Base-by-base conservation (phyloP, 2,329 filamentous ascomycete genomes). In the Xylaria multiplex region DNA sequence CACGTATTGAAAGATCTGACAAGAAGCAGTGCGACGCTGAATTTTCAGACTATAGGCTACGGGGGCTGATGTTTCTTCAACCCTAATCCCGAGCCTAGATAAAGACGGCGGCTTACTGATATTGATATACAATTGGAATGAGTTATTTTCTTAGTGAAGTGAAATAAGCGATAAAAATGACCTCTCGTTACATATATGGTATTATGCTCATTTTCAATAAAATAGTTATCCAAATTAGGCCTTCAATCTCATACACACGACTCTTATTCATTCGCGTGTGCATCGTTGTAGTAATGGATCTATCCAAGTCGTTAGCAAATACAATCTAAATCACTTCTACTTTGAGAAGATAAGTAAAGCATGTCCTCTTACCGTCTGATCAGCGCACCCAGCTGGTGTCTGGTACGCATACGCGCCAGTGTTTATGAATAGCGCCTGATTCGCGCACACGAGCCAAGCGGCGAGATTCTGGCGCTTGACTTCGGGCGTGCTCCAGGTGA, bases 391-490 rank as follows among this genome's bases (percentile, higher is more conserved):
- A 5, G 77, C 75, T 0, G 86, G 86, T 24, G 86, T 89, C 75
- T 84, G 78, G 71, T 88, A 88, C 42, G 77, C 77, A 72, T 88
- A 89, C 13, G 84, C 84, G 0, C 87, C 86, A 62, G 87, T 80
- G 71, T 89, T 89, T 70, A 88, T 81, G 70, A 84, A 88, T 66
- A 88, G 70, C 43, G 72, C 74, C 78, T 87, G 82, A 2, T 79
- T 78, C 57, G 76, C 77, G 67, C 86, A 89, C 64, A 89, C 86
- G 69, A 87, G 82, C 85, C 86, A 89, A 1, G 86, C 86, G 14
- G 82, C 84, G 48, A 81, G 73, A 73, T 88, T 89, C 65, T 85
- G 86, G 45, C 86, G 74, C 59, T 78, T 77, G 37, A 88, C 75
- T 35, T 80, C 81, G 1, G 81, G 73, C 16, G 78, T 79, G 62